Conservation (phyloP, 257 asterid species). For the Nicotiana tabacum region DNA sequence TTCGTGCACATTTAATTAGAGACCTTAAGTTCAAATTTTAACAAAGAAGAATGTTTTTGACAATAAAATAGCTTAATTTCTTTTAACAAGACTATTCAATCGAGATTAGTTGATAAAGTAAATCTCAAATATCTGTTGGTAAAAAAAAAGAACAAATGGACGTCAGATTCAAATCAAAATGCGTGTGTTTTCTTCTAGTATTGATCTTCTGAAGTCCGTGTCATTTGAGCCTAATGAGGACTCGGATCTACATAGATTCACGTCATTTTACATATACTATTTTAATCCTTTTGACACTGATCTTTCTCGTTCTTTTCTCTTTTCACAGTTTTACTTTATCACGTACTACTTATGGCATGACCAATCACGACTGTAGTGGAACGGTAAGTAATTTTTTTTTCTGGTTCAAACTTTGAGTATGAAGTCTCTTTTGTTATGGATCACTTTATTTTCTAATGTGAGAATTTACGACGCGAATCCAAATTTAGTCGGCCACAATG, state of each 20-base stretch:
- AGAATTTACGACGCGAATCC: rapidly evolving
- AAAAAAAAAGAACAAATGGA: not conserved
- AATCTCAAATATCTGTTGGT: not conserved
- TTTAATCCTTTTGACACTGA: not conserved
- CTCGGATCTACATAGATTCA: not conserved
- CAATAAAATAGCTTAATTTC: not conserved
- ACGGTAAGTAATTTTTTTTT: too few relatives aligned
- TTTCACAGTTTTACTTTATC: not conserved
- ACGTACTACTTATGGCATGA: too few relatives aligned
- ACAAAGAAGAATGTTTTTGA: not conserved
- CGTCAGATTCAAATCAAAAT: not conserved
- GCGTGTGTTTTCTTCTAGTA: not conserved
- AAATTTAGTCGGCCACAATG: too few relatives aligned
- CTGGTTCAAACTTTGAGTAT: too few relatives aligned
- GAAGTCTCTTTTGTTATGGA: too few relatives aligned
- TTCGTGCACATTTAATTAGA: not conserved
- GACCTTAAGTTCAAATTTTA: not conserved
- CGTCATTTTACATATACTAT: not conserved
- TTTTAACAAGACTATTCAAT: not conserved
- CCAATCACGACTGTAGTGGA: too few relatives aligned
- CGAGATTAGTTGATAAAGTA: not conserved
- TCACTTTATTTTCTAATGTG: too few relatives aligned
- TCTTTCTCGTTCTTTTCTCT: not conserved
- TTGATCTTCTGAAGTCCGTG: not conserved
- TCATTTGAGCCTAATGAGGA: not conserved